Base-by-base conservation (phyloP, 2,329 filamentous ascomycete genomes). In the Colletotrichum lini region DNA sequence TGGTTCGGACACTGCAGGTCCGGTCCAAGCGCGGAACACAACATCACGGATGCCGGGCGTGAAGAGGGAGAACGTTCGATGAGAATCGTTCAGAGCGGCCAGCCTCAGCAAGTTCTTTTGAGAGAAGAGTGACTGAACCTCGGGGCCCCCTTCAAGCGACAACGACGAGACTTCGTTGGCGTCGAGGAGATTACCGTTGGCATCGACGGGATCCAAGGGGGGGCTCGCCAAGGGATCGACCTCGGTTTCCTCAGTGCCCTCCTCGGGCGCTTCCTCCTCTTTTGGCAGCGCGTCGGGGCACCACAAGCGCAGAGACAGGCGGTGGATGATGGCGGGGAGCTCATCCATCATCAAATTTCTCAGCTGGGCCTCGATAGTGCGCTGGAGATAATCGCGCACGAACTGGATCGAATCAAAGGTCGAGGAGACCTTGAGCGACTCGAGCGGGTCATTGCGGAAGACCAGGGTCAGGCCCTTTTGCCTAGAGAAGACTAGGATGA, bases 361-460 rank as follows among this genome's bases (percentile, higher is more conserved):
- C 72, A 99, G 84, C 81, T 98, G 96, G 62, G 90, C 93, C 83
- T 99, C 96, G 77, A 99, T 99, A 72, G 96, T 97, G 80, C 94
- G 93, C 79, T 99, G 96, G 67, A 99, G 85, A 81, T 98, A 98
- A 81, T 99, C 95, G 76, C 96, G 93, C 73, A 99, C 96, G 79
- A 99, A 99, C 54, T 96, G 96, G 78, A 99, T 99, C 15, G 96
- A 98, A 84, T 99, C 96, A 82, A 99, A 99, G 54, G 96, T 99
- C 75, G 96, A 98, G 0, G 96, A 98, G 75, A 99, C 96, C 85
- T 98, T 98, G 78, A 99, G 91, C 5, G 96, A 98, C 80, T 99
- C 96, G 73, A 99, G 90, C 5, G 96, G 96, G 80, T 99, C 96
- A 88, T 99, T 98, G 77, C 96, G 92, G 81, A 99, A 99, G 54